These are phyloP conservation scores for Ramaria sp. DNA, from an alignment of 768 basidiomycete genomes.

Conservation along the genomic window DNA sequence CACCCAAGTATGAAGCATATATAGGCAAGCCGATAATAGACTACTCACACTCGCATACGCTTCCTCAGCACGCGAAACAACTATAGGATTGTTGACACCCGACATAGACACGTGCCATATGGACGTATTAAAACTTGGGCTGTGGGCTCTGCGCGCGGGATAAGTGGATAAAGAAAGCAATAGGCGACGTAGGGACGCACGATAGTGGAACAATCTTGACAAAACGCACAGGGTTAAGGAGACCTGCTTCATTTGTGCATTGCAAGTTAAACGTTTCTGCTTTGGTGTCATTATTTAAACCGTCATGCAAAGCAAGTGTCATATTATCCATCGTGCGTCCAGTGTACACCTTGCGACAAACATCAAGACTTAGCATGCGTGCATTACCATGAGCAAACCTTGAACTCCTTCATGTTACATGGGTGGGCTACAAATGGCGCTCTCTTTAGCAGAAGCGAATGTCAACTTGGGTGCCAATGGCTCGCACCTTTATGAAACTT, in stretches of 20 bases:
- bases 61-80: constrained; percentile 42
- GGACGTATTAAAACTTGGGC: constrained; percentile 64
- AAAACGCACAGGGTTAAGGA: constrained; percentile 54
- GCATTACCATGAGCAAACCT: background rate
- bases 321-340: constrained; percentile 57
- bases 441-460: constrained; percentile 1
- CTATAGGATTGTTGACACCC: constrained; percentile 45
- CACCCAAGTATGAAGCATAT: background rate
- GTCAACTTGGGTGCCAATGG: background rate
- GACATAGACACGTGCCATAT: constrained; percentile 64
- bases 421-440: constrained; percentile 48
- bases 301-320: constrained; percentile 52
- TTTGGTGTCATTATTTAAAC: constrained; percentile 53
- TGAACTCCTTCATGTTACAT: constrained; percentile 78
- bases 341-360: constrained; percentile 39
- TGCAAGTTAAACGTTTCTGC: constrained; percentile 55
- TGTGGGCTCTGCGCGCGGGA: constrained; percentile 43
- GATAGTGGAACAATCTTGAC: constrained; percentile 69
- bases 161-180: background rate
- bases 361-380: background rate
- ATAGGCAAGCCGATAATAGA: background rate
- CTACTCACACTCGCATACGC: constrained; percentile 53
- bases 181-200: constrained; percentile 29
- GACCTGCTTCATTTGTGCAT: constrained; percentile 43
- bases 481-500: constrained; percentile 36